phyloP scores from a whole-genome alignment of 2,329 filamentous ascomycete genomes.

The Ascochyta rabiei region DNA sequence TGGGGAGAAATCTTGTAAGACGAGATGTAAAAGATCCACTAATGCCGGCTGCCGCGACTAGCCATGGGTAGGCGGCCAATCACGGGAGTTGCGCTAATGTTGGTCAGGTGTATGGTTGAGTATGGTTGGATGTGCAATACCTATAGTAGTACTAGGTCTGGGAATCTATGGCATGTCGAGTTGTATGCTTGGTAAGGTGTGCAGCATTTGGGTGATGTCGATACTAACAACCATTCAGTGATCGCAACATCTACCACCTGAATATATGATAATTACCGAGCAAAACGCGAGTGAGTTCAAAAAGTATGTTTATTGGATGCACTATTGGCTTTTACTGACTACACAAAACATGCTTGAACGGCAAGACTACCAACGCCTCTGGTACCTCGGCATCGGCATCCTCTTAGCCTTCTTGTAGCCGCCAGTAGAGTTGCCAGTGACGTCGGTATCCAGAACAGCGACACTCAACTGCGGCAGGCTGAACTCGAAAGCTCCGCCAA shows the following conservation, averaged over 20 bases:
- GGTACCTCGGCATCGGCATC: slow-evolving; percentile 8
- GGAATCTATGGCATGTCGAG: too few species aligned
- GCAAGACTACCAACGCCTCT: slow-evolving; percentile 5
- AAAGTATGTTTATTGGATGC: not conserved
- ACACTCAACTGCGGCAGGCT: slow-evolving; percentile 62
- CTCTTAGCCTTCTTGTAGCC: slow-evolving; percentile 16
- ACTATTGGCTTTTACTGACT: not conserved
- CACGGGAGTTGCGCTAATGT: not conserved
- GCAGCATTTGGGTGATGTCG: too few species aligned
- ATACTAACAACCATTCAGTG: too few species aligned
- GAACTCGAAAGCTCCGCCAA: slow-evolving; percentile 59
- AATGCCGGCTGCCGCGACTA: slow-evolving; percentile 11
- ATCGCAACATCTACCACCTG: too few species aligned
- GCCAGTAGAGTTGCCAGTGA: slow-evolving; percentile 4
- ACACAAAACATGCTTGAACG: not conserved
- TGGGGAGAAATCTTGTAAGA: slow-evolving; percentile 1
- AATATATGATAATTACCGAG: too few species aligned
- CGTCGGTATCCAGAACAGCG: slow-evolving; percentile 57
- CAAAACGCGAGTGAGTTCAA: too few species aligned
- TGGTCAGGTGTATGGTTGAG: not conserved
- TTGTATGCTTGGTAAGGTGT: too few species aligned
- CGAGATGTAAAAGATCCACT: slow-evolving; percentile 2
- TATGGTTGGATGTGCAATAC: not conserved
- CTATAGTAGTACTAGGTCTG: too few species aligned
- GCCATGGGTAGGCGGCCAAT: slow-evolving; percentile 7